A percentile compares a stretch with the other conserved stretches of the same genome.
Conservation (phyloP, 495 filamentous ascomycete species). For the Terfezia boudieri region DNA sequence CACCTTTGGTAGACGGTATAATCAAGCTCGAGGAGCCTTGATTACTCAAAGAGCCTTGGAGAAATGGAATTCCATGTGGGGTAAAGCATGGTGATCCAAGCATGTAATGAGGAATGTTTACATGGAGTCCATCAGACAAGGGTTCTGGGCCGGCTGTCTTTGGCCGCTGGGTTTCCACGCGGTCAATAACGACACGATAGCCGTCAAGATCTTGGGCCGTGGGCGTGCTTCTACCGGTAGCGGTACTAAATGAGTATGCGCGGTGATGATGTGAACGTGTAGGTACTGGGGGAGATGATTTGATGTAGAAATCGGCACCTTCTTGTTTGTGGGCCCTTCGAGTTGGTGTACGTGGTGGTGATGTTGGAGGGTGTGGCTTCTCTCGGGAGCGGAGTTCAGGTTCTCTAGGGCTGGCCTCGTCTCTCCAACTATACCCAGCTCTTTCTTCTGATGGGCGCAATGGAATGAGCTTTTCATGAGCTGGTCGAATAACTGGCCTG, state of each 20-base stretch:
- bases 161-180: slow-evolving; percentile 31
- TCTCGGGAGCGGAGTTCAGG: slow-evolving; percentile 4
- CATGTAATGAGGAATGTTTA: slow-evolving; percentile 69
- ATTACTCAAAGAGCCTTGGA: slow-evolving; percentile 51
- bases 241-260: slow-evolving; percentile 40
- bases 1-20: slow-evolving; percentile 20
- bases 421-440: slow-evolving; percentile 7
- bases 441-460: slow-evolving; percentile 17
- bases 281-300: slow-evolving; percentile 18
- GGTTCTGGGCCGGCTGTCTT: slow-evolving; percentile 40
- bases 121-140: slow-evolving; percentile 38
- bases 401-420: slow-evolving; percentile 3
- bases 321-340: slow-evolving; percentile 7
- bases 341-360: slow-evolving; percentile 16
- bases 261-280: slow-evolving; percentile 25
- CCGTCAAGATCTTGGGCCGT: slow-evolving; percentile 32
- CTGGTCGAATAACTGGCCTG: slow-evolving; percentile 17
- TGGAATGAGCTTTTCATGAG: slow-evolving; percentile 15
- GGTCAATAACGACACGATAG: slow-evolving; percentile 51
- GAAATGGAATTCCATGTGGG: slow-evolving; percentile 48
- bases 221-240: slow-evolving; percentile 27
- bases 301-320: slow-evolving; percentile 9
- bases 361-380: slow-evolving; percentile 9
- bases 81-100: slow-evolving; percentile 70
- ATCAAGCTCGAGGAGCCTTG: slow-evolving; percentile 44